Base-by-base conservation (phyloP, 2,329 filamentous ascomycete genomes). In the Cryphonectria radicalis region DNA sequence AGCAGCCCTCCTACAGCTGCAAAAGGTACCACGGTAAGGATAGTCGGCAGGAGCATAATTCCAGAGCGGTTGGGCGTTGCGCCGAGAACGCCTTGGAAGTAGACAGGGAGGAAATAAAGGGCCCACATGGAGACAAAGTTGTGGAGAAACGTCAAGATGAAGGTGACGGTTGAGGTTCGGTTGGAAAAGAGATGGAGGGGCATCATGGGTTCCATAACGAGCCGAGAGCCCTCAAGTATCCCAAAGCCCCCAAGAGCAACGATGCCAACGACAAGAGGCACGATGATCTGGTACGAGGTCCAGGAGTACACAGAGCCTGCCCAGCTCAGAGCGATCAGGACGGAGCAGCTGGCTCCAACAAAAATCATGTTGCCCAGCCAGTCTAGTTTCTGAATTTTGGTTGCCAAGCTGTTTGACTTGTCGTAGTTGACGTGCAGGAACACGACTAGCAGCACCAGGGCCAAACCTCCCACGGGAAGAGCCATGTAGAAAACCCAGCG, bases 131-230 rank as follows among this genome's bases (percentile, higher is more conserved):
- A 28, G 53, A 14, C 13, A 4, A 55, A 3, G n/a, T n/a, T 11
- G 53, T 55, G 53, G n/a, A 55, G 10, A 14, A 55, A 55, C 1
- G 53, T 28, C 22, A 55, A 8, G 3, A 55, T 22, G 53, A 55
- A 55, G 8, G 25, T 6, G 53, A n/a, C 10, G n/a, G 53, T 6
- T 28, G 53, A 55, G 8, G 53, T 60, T 17, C 28, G 57, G 57
- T 60, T 83, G 1, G 74, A 74, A 76, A 87, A 86, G 28, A 87
- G 77, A 25, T 77, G 76, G 3, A 80, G 76, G 0, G 84, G 84
- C 73, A 86, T 82, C 32, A 81, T 80, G 0, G 79, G 76, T 43
- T 82, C 73, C 1, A 42, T 40, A 19, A 28, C 28, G 14, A 60
- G 19, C 32, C 62, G 25, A 55, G 57, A 53, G 64, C 73, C 72